Evolutionary conservation across 768 basidiomycete species (phyloP), one percentile per base, ranked within the genome.

Genomic region (Lactifluus piperatus): DNA sequence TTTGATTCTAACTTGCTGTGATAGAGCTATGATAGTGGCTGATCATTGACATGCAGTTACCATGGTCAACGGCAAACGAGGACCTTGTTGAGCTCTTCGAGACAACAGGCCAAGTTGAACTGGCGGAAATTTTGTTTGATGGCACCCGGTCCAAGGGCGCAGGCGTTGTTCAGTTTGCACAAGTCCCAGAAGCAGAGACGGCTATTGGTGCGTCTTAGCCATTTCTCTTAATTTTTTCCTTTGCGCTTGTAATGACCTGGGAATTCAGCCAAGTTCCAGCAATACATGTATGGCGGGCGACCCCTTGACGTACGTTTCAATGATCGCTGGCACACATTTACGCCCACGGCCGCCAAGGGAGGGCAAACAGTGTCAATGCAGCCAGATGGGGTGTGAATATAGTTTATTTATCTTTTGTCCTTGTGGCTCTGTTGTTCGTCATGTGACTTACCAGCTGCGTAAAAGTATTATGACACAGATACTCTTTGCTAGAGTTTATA

Each of bases 41-140:
- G 1, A 13, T 34, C 49, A 3, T n/a, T 4, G 18, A 4, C 52
- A 29, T 41, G 14, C 63, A 98, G 95, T 74, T 99, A 18, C 95
- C 95, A 1, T 99, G 94, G 94, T 97, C 95, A 10, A 99, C 95
- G 46, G 94, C 95, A 7, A 97, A 99, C 70, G 95, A 99, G 70
- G 95, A 99, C 70, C 76, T 99, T 45, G 94, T 99, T 22, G 95
- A 99, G 73, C 74, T 99, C 20, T 99, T 99, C 67, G 94, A 97
- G 76, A 99, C 95, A 34, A 97, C 94, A 0, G 95, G 94, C 10
- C 87, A 88, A 65, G 95, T 99, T 36, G 89, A 94, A 68, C 76
- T 92, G 34, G 95, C 95, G 2, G 95, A 99, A 73, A 95, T 97
- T 64, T 72, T 99, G 48, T 94, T 88, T 66, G 94, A 97, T 66